phyloP scores from a whole-genome alignment of 2,329 filamentous ascomycete genomes.

The Diaporthe amygdali region DNA sequence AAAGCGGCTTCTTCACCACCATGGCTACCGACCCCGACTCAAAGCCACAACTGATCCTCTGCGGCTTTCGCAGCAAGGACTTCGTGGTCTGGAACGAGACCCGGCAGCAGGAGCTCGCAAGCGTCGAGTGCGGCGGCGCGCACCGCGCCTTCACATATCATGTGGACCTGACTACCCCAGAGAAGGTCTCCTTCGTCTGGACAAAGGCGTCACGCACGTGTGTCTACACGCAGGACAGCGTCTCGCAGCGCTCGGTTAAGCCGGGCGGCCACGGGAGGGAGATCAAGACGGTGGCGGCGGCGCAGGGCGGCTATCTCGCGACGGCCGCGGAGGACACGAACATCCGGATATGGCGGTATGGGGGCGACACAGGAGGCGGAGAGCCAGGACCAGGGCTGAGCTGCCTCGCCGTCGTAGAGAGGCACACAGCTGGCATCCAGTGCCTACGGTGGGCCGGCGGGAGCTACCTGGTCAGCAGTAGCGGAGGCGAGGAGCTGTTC shows the following conservation, averaged over 20 bases:
- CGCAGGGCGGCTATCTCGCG: constrained; percentile 46
- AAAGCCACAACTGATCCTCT: constrained; percentile 67
- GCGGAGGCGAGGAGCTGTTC: constrained; percentile 87
- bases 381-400: constrained; percentile 31
- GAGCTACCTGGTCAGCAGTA: constrained; percentile 81
- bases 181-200: constrained; percentile 65
- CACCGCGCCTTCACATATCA: constrained; percentile 76
- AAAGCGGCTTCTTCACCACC: constrained; percentile 67
- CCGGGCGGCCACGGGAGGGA: constrained; percentile 85
- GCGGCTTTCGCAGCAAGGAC: constrained; percentile 79
- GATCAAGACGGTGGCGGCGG: constrained; percentile 61
- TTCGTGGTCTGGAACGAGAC: constrained; percentile 86
- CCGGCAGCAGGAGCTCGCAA: constrained; percentile 70
- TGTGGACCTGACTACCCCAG: constrained; percentile 22
- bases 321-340: constrained; percentile 76
- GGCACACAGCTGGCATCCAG: constrained; percentile 85
- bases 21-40: constrained; percentile 31
- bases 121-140: constrained; percentile 81
- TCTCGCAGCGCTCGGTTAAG: constrained; percentile 57
- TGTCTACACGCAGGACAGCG: constrained; percentile 48
- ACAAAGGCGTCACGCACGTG: constrained; percentile 57
- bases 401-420: constrained; percentile 71
- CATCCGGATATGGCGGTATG: constrained; percentile 74
- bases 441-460: constrained; percentile 77
- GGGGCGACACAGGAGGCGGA: constrained; percentile 22